phyloP scores from a whole-genome alignment of 2,329 filamentous ascomycete genomes.

The Madurella mycetomatis region DNA sequence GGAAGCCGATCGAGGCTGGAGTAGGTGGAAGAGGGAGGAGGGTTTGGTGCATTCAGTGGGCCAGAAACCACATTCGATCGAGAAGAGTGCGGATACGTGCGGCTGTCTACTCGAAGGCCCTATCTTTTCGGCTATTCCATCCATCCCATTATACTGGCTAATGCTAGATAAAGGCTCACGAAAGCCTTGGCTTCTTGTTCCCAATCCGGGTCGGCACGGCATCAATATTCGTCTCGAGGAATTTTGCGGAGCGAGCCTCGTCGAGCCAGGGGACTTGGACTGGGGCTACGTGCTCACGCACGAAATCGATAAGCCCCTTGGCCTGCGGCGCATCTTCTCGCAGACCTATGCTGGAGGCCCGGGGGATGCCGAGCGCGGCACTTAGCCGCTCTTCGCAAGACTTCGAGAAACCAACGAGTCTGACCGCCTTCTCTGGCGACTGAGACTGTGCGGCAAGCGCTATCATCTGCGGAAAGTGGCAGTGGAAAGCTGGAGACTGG shows the following conservation, averaged over 20 bases:
- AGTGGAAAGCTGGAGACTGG: slow-evolving; percentile 54
- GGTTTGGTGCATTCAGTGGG: too few relatives aligned
- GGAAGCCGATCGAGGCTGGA: too few relatives aligned
- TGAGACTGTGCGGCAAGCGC: slow-evolving; percentile 42
- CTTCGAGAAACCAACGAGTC: slow-evolving; percentile 60
- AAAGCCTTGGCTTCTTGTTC: slow-evolving; percentile 31
- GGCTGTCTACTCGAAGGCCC: too few relatives aligned
- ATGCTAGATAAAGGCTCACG: not conserved
- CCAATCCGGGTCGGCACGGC: slow-evolving; percentile 39
- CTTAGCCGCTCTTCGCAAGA: slow-evolving; percentile 55
- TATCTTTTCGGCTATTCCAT: too few relatives aligned
- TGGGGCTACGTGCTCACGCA: slow-evolving; percentile 46
- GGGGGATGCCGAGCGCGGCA: slow-evolving; percentile 54
- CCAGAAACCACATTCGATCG: too few relatives aligned
- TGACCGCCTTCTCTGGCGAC: slow-evolving; percentile 39
- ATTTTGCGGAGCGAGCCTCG: slow-evolving; percentile 38
- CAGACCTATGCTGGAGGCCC: slow-evolving; percentile 62
- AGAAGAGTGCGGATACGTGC: too few relatives aligned
- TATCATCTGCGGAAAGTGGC: slow-evolving; percentile 52
- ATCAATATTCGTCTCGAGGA: slow-evolving; percentile 46
- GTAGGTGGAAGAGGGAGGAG: too few relatives aligned
- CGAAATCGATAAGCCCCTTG: slow-evolving; percentile 53
- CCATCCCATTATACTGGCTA: not conserved
- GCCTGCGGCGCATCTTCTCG: slow-evolving; percentile 52
- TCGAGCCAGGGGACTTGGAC: slow-evolving; percentile 55